These are phyloP conservation scores for Solanum etuberosum DNA, from an alignment of 257 asterid genomes.

Conservation along the genomic window DNA sequence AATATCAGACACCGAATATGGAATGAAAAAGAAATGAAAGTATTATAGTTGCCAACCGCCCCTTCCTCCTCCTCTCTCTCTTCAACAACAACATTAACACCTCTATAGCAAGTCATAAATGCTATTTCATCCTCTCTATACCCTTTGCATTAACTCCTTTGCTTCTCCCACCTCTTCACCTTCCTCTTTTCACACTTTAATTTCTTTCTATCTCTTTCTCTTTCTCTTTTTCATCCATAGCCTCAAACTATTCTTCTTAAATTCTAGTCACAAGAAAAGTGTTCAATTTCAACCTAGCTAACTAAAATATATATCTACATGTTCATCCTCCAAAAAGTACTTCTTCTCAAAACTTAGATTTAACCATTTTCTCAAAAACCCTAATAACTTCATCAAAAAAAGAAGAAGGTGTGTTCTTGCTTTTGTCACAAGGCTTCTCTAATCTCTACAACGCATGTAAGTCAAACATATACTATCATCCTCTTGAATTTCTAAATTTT, in stretches of 20 bases:
- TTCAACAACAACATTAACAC: neutral
- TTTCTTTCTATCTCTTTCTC: neutral
- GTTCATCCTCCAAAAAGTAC: neutral
- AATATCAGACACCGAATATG: neutral
- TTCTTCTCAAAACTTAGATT: constrained; percentile 1
- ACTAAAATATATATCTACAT: neutral
- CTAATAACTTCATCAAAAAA: neutral
- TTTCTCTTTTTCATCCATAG: neutral
- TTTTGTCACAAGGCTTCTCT: neutral
- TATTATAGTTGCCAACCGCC: neutral
- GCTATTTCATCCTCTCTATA: constrained; percentile 13
- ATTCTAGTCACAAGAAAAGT: constrained; percentile 25
- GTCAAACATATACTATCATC: neutral
- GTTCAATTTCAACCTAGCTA: neutral
- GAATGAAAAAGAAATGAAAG: neutral
- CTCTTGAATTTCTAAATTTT: neutral
- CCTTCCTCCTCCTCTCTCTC: neutral
- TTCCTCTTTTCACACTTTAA: neutral
- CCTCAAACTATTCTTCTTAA: constrained; percentile 7
- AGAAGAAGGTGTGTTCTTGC: neutral
- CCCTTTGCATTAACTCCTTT: constrained; percentile 15
- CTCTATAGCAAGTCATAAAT: constrained; percentile 12
- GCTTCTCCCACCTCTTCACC: constrained; percentile 5
- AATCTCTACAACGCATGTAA: neutral
- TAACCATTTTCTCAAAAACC: constrained; percentile 1